Conservation (phyloP, 2,329 filamentous ascomycete species). For the Volutella citrinella region DNA sequence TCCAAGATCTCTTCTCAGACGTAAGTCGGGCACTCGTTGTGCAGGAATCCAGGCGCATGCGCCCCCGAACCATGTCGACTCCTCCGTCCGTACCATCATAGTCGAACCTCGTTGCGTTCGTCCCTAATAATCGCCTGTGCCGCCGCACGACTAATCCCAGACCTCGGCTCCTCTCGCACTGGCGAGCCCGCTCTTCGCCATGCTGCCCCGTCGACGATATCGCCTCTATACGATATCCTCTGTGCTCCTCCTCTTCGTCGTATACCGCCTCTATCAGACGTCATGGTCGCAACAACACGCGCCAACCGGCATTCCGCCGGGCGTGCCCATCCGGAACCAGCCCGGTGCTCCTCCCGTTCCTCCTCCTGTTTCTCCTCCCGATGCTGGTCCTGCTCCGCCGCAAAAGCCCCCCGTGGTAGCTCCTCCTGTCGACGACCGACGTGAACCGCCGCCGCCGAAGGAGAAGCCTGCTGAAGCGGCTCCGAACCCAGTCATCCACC, state of each 20-base stretch:
- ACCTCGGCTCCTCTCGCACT: constrained; percentile 15
- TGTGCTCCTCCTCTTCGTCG: constrained; percentile 51
- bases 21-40: background rate
- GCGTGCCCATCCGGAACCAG: too few relatives aligned
- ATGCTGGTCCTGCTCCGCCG: background rate
- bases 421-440: background rate
- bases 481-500: too few relatives aligned
- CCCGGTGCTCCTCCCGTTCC: constrained; percentile 4
- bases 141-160: background rate
- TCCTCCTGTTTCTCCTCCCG: background rate
- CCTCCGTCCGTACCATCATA: too few relatives aligned
- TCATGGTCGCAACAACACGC: constrained; percentile 38
- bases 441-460: background rate
- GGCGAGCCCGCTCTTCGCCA: constrained; percentile 23
- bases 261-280: constrained; percentile 47
- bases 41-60: too few relatives aligned
- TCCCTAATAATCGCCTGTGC: background rate
- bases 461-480: background rate
- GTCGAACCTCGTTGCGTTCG: background rate
- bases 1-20: background rate
- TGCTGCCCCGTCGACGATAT: constrained; percentile 60
- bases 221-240: constrained; percentile 58
- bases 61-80: too few relatives aligned
- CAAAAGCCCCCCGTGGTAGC: background rate
- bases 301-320: too few relatives aligned